These are phyloP conservation scores for Phaffia tasmanica DNA, from an alignment of 768 basidiomycete species.

Conservation along the genomic window DNA sequence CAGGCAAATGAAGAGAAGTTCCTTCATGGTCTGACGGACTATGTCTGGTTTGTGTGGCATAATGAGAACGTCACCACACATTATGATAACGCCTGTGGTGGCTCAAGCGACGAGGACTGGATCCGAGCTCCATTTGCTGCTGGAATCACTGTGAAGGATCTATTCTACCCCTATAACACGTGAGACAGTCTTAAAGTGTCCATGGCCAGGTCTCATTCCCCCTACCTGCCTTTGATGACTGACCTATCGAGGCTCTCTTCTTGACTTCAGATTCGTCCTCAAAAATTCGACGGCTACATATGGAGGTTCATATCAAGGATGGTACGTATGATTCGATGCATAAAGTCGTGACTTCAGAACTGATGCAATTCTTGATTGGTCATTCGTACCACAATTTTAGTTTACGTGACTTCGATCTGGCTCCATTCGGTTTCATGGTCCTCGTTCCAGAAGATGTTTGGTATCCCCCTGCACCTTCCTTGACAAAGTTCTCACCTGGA, in stretches of 20 bases:
- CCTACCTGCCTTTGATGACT: no score
- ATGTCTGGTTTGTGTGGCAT: conserved; percentile 73
- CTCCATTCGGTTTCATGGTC: conserved; percentile 68
- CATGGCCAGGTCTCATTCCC: no score
- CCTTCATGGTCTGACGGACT: conserved; percentile 42
- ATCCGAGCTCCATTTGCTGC: conserved; percentile 66
- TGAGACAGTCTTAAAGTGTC: conserved; percentile 36
- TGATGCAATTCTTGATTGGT: neutral
- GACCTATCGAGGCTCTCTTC: no score
- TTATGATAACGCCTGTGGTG: conserved; percentile 53
- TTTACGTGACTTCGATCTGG: conserved; percentile 53
- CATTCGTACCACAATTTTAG: conserved; percentile 33
- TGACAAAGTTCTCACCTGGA: conserved; percentile 72
- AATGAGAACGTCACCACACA: conserved; percentile 68
- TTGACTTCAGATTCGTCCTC: no score
- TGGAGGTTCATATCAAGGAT: no score
- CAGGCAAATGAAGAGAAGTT: conserved; percentile 48
- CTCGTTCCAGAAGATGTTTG: conserved; percentile 63
- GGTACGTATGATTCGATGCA: neutral
- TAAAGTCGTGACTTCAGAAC: neutral
- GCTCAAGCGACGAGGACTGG: conserved; percentile 44
- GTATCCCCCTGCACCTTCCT: conserved; percentile 56
- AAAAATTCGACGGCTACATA: no score
- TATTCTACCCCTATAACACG: conserved; percentile 71
- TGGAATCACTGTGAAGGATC: conserved; percentile 54